These are phyloP conservation scores for Xenosphaeropsis pyriputrescens DNA, from an alignment of 2,329 filamentous ascomycete genomes.

Conservation along the genomic window DNA sequence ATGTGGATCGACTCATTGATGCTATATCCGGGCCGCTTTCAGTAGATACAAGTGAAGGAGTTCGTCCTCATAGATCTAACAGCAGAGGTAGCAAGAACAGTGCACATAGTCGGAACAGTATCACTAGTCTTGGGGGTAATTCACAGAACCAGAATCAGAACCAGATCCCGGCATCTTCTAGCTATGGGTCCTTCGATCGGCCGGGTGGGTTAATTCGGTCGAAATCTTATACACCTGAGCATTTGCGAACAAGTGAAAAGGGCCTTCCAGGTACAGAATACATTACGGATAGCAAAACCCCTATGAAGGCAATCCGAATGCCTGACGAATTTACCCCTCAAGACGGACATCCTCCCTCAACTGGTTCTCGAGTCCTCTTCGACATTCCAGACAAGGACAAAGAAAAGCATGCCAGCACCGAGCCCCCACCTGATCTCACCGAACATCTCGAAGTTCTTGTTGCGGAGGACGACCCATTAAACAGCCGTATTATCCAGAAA, in stretches of 20 bases:
- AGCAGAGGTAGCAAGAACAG: constrained; percentile 9
- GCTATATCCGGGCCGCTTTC: constrained; percentile 49
- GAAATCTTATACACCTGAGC: constrained; percentile 9
- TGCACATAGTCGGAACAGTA: constrained; percentile 7
- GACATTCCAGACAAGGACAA: constrained; percentile 5
- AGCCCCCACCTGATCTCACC: constrained; percentile 3
- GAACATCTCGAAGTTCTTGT: constrained; percentile 44
- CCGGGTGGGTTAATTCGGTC: constrained; percentile 7
- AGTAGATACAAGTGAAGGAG: constrained; percentile 22
- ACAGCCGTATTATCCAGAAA: constrained; percentile 69
- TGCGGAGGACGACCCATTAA: constrained; percentile 80
- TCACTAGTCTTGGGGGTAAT: constrained; percentile 4
- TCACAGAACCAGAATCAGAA: not conserved
- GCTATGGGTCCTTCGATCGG: not conserved
- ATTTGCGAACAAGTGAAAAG: constrained; percentile 9
- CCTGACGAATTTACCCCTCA: constrained; percentile 23
- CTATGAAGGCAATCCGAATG: constrained; percentile 28
- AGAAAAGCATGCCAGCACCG: not conserved
- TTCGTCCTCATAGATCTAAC: constrained; percentile 4
- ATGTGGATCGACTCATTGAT: constrained; percentile 58
- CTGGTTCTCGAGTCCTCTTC: constrained; percentile 7
- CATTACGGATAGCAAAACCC: constrained; percentile 23
- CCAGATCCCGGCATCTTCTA: not conserved
- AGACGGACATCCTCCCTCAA: constrained; percentile 1
- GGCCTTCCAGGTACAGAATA: constrained; percentile 22